phyloP scores from a whole-genome alignment of 768 basidiomycete genomes.

The Lyophyllum semitale region DNA sequence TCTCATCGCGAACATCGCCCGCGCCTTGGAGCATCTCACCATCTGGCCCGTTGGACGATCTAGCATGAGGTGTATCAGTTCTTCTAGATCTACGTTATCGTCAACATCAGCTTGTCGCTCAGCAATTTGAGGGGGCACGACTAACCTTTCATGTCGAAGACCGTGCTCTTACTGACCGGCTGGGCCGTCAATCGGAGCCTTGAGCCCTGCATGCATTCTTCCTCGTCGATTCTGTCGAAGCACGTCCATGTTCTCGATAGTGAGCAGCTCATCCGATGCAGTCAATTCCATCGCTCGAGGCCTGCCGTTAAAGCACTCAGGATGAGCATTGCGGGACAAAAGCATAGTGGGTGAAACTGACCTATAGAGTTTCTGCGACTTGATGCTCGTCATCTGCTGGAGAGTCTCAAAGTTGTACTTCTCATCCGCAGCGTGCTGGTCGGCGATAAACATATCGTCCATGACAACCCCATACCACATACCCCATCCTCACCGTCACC shows the following conservation, averaged over 20 bases:
- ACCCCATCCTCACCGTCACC: constrained; percentile 8
- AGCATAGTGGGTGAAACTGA: constrained; percentile 34
- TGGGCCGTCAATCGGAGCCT: constrained; percentile 75
- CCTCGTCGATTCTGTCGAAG: constrained; percentile 69
- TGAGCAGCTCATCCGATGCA: constrained; percentile 86
- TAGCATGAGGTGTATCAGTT: constrained; percentile 83
- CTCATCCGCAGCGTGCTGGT: constrained; percentile 97
- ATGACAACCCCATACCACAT: constrained; percentile 25
- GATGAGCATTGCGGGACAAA: neutral
- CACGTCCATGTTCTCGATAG: constrained; percentile 84
- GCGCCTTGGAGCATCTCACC: constrained; percentile 90
- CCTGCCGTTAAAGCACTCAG: constrained; percentile 42
- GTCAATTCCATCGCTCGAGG: constrained; percentile 80
- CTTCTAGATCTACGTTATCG: constrained; percentile 81
- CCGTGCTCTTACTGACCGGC: constrained; percentile 89
- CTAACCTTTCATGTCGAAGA: constrained; percentile 85
- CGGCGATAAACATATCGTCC: constrained; percentile 95
- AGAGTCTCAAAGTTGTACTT: constrained; percentile 98
- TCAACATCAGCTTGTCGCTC: neutral
- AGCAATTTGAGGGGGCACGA: neutral
- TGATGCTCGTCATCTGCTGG: constrained; percentile 87
- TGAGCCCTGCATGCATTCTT: constrained; percentile 30
- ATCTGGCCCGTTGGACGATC: constrained; percentile 78
- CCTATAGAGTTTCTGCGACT: constrained; percentile 84
- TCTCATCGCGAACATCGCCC: constrained; percentile 94